phyloP scores from a whole-genome alignment of 225 moss, liverwort and hornwort genomes.

The Pleurozium schreberi region DNA sequence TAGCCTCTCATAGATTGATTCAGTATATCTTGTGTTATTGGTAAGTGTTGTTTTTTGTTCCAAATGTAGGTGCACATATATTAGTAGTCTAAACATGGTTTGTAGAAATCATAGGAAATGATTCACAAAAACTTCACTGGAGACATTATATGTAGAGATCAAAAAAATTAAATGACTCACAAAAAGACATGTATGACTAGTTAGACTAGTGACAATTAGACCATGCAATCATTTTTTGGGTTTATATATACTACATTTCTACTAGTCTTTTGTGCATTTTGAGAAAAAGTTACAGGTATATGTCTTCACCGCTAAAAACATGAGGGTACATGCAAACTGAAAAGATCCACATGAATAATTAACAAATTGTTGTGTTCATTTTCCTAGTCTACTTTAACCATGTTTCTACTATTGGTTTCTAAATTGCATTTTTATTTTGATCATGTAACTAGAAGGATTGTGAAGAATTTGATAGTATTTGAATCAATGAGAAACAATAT shows the following conservation, averaged over 20 bases:
- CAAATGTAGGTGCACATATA: not conserved
- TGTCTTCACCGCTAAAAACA: too few species aligned
- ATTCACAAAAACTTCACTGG: too few species aligned
- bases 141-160: too few species aligned
- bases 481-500: not conserved
- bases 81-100: not conserved
- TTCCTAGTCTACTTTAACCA: not conserved
- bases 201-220: accelerated
- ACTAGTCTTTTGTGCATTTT: not conserved
- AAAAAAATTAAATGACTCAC: too few species aligned
- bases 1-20: not conserved
- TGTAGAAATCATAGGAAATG: accelerated
- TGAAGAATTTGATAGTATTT: not conserved
- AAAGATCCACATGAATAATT: not conserved
- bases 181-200: not conserved
- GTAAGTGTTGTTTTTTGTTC: not conserved
- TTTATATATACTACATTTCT: not conserved
- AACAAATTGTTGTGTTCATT: not conserved
- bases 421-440: not conserved
- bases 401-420: not conserved
- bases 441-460: not conserved
- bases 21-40: not conserved
- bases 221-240: not conserved
- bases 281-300: not conserved
- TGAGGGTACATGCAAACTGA: accelerated